Evolutionary conservation across 345 rosid species (phyloP).

Genomic region (Syzygium oleosum): DNA sequence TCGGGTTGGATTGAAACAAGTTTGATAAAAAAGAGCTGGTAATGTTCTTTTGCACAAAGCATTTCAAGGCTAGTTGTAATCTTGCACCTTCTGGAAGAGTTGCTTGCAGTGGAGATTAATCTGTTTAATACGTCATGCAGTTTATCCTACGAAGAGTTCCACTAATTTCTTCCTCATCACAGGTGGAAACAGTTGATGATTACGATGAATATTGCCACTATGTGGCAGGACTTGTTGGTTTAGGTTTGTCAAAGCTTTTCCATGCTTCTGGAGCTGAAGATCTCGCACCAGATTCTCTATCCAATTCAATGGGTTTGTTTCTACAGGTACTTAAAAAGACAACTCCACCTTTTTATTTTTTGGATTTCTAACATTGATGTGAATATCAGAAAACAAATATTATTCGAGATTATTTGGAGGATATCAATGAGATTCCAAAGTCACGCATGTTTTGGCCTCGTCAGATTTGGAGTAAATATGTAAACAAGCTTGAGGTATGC

Average conservation of each 20-base stretch:
- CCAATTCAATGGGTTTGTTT: slow-evolving; percentile 97
- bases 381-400: slow-evolving; percentile 79
- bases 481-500: slow-evolving; percentile 77
- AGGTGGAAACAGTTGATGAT: slow-evolving; percentile 90
- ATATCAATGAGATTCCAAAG: slow-evolving; percentile 94
- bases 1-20: neutral
- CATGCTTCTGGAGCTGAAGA: too few species aligned
- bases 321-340: slow-evolving; percentile 58
- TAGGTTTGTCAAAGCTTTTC: too few species aligned
- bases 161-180: neutral
- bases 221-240: slow-evolving; percentile 96
- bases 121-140: neutral
- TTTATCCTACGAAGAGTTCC: neutral
- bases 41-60: neutral
- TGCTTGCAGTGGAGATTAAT: neutral
- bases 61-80: neutral
- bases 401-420: slow-evolving; percentile 95
- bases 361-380: neutral
- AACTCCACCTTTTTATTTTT: neutral
- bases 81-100: neutral
- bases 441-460: slow-evolving; percentile 99
- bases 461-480: slow-evolving; percentile 85
- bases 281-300: too few species aligned
- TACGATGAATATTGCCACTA: slow-evolving; percentile 98
- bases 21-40: neutral